Evolutionary conservation across 129 eudicot genomes (phyloP), one percentile per base, ranked within the genome.

Genomic region (Ambrosia artemisiifolia): DNA sequence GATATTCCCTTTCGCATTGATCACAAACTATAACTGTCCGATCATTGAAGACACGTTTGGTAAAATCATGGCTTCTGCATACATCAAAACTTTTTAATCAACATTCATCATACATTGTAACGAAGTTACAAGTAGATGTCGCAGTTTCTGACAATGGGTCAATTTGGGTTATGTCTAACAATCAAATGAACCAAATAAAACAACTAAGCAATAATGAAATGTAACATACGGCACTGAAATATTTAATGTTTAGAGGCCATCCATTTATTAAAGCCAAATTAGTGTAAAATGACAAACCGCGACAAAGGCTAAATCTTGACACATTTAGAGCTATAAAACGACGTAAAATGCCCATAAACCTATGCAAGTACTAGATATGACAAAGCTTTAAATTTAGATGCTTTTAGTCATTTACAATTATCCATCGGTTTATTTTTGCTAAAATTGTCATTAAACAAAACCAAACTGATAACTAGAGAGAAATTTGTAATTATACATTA

Each of bases 1-100:
- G 97, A 76, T 88, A 90, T 53, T 90, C 99, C 72, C 73, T 95
- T 82, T 90, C 97, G 24, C 99, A 95, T 88, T 90, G 99, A 81
- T 94, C 99, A 74, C 99, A 94, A 43, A 94, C 83, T 32, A 94
- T 86, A 88, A 88, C 96, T 5, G 99, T 94, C 35, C 91, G 91
- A 8, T 96, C 93, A 65, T 94, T 94, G 82, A 94, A 94, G 12
- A 87, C 87, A 20, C 83, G 59, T 80, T 85, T 88, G 80, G 90
- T 84, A 61, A 82, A 94, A 72, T 90, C 97, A 67, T 76, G 83
- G 55, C 86, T 83, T 80, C 99, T 94, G 89, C 77, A 78, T 46
- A 30, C 32, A 32, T 70, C 48, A 63, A 28, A 80, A 61, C 28
- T 24, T 48, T 65, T 50, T 61, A 12, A 14, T 48, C 6, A 48